Base-by-base conservation (phyloP, 768 basidiomycete species). In the Xerocomus spinulosus region DNA sequence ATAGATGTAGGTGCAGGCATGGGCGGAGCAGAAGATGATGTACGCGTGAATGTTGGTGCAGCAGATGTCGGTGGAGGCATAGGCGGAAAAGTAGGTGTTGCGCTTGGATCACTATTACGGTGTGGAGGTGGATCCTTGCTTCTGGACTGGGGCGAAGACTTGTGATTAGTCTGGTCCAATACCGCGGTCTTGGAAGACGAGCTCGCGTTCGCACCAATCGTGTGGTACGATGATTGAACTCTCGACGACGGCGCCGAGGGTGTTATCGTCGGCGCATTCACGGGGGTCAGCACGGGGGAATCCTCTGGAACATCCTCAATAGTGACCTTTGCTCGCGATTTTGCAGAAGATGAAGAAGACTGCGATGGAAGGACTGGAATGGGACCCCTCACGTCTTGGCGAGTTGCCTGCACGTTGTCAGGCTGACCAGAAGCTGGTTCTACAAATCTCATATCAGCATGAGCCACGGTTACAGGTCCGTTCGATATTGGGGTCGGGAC, bases 291-390 rank as follows among this genome's bases (percentile, higher is more conserved):
- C 44, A 52, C 34, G 3, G 54, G 56, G 9, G 50, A 48, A 41
- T 63, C 57, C 42, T 66, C 65, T 38, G 56, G 41, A 9, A 57
- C 56, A 40, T 67, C 62, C 44, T 68, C 65, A 6, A 67, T 33
- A 5, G 60, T 64, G 42, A 58, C 62, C 45, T 58, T 68, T 25
- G 56, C 56, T 48, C 65, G 62, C 23, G 44, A 14, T 41, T 40
- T 50, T 34, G 51, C 42, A 37, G 36, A 21, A 20, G 48, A 42
- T 17, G 41, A 40, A 9, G 41, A 48, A 17, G 54, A 42, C 20
- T 53, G 54, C n/a, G 46, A 35, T 4, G 59, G 48, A 37, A 46
- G 28, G 33, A 41, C 32, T 5, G 50, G 34, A 37, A 40, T 18
- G 28, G 53, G 26, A 26, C 36, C 47, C 21, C 50, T 46, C 10